Evolutionary conservation across 1,284 basidiomycete genomes (phyloP), one percentile per base, ranked within the genome.

Genomic region (Papiliotrema nemorosa): DNA sequence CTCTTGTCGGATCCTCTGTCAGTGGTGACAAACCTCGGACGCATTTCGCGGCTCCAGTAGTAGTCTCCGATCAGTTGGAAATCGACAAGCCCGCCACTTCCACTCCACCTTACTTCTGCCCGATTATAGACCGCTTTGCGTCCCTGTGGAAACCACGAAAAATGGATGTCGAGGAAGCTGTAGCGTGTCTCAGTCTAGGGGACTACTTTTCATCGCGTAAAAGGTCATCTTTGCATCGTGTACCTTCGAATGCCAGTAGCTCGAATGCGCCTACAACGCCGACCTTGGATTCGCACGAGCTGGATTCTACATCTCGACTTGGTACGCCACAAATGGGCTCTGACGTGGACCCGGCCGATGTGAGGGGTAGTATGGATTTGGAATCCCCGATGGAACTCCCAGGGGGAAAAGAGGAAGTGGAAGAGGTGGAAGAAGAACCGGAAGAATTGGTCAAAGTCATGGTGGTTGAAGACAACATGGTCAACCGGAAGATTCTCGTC

Each of bases 401-500:
- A 10, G 31, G 31, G 31, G 16, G 10, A 10, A 9, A 33, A 16
- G 35, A 39, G 13, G 38, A 25, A 6, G 39, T 13, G 24, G 22
- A 31, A 18, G 37, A 40, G 14, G 40, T 41, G 14, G 35, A 36
- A n/a, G 34, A 31, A 31, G 51, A 38, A 34, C 31, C 42, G 5
- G 53, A 62, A 14, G 46, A 53, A 27, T 31, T 25, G 18, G 44
- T 61, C 39, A 66, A 62, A 31, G 65, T 73, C 2, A 46, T 73
- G 25, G 69, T 74, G 6, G 72, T 74, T 16, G 72, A 74, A 53
- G 72, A 74, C 52, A 74, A 74, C 41, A 49, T 60, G 29, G 64
- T 74, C 47, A 74, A 73, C 54, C 59, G 72, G 21, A 71, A 68
- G 53, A 71, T 74, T 37, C 45, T 74, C 25, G 69, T 70, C 26